Percentiles rank a stretch among this genome's conserved stretches.
Conservation (phyloP, 2,329 filamentous ascomycete genomes). For the Venturia oleaginea region DNA sequence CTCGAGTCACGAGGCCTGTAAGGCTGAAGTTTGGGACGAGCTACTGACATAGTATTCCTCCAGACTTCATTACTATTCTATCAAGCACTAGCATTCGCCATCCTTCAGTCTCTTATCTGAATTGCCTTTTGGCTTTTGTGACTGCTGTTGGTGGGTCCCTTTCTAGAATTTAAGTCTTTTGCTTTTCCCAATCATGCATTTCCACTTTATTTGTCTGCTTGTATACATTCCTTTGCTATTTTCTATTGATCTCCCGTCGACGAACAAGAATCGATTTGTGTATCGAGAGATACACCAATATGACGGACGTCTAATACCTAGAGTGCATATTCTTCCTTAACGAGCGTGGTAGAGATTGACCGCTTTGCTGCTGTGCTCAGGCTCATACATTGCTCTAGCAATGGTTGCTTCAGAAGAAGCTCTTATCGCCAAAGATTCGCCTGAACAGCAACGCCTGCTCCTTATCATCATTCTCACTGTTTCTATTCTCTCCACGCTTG, state of each 20-base stretch:
- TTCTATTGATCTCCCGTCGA: background rate
- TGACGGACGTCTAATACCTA: background rate
- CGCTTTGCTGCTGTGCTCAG: background rate
- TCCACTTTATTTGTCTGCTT: background rate
- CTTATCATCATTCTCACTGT: slow-evolving; percentile 2
- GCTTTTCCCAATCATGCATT: background rate
- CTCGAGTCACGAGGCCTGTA: background rate
- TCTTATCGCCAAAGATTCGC: background rate
- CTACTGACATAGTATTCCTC: background rate
- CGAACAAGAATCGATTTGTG: background rate
- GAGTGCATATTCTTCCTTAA: background rate
- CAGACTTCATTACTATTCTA: background rate
- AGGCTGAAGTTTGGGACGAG: background rate
- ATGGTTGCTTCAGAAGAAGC: background rate
- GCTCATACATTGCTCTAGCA: background rate
- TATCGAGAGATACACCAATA: background rate
- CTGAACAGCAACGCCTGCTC: background rate
- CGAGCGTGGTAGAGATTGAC: background rate
- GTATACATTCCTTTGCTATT: background rate
- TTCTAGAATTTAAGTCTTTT: background rate
- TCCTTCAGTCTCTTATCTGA: background rate
- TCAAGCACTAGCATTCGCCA: background rate
- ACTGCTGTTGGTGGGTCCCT: background rate
- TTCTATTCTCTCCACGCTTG: background rate
- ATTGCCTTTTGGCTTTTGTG: background rate